Evolutionary conservation across 2,329 filamentous ascomycete genomes (phyloP).

Genomic region (Tolypocladium ophioglossoides): DNA sequence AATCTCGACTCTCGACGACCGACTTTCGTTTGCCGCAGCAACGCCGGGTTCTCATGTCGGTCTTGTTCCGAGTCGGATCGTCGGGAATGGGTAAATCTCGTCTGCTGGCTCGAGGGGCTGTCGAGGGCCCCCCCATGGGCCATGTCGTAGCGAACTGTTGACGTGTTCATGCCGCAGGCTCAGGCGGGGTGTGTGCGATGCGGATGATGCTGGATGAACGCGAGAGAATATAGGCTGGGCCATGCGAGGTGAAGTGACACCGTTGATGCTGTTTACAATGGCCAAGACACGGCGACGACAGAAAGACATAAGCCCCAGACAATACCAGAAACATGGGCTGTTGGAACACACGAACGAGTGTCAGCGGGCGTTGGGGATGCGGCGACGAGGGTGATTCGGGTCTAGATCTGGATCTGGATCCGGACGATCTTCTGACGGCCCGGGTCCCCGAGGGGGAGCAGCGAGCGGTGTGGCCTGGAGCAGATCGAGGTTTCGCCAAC

Average conservation of each 20-base stretch:
- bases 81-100: background rate
- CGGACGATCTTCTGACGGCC: background rate
- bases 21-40: constrained; percentile 21
- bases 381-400: background rate
- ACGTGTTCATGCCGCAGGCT: background rate
- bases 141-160: background rate
- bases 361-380: background rate
- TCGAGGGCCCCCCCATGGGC: background rate
- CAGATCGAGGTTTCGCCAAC: background rate
- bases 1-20: constrained; percentile 40
- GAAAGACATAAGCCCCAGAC: background rate
- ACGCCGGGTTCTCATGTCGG: background rate
- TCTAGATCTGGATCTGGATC: background rate
- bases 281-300: background rate
- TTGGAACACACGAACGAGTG: background rate
- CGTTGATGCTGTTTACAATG: background rate
- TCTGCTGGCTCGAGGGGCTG: background rate
- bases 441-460: background rate
- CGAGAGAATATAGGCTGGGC: background rate
- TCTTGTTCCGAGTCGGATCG: background rate
- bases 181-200: background rate
- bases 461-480: background rate
- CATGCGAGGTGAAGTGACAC: background rate
- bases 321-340: background rate
- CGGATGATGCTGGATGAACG: background rate